These are phyloP conservation scores for Phialophora expanda DNA, from an alignment of 2,329 filamentous ascomycete genomes.

Conservation along the genomic window DNA sequence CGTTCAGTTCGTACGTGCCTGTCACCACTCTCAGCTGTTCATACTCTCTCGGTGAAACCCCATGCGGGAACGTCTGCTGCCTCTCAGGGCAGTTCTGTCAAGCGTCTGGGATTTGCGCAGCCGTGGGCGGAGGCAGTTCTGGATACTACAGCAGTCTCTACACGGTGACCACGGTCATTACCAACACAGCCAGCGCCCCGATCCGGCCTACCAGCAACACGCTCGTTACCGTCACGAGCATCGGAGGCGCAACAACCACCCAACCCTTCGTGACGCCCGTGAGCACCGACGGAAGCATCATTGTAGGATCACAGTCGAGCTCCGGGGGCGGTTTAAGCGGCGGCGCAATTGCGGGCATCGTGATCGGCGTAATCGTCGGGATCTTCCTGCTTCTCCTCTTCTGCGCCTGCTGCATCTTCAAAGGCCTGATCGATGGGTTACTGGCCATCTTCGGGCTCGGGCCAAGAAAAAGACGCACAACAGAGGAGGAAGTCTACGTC, in stretches of 20 bases:
- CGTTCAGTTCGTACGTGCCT: conserved; percentile 54
- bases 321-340: conserved; percentile 51
- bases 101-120: conserved; percentile 45
- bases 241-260: conserved; percentile 50
- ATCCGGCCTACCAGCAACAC: conserved; percentile 53
- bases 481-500: conserved; percentile 48
- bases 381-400: conserved; percentile 53
- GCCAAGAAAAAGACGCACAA: conserved; percentile 42
- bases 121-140: conserved; percentile 41
- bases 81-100: conserved; percentile 51
- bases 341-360: conserved; percentile 58
- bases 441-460: conserved; percentile 52
- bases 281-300: conserved; percentile 48
- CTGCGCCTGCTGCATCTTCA: conserved; percentile 52
- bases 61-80: conserved; percentile 54
- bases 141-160: conserved; percentile 46
- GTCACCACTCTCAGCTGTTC: conserved; percentile 50
- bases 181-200: conserved; percentile 46
- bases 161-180: conserved; percentile 43
- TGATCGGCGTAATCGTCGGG: conserved; percentile 55
- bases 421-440: conserved; percentile 48
- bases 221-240: conserved; percentile 51
- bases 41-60: conserved; percentile 50
- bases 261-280: conserved; percentile 54
- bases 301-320: conserved; percentile 43